Evolutionary conservation across 345 rosid genomes (phyloP), one percentile per base, ranked within the genome.

Genomic region (Euphorbia peplus): DNA sequence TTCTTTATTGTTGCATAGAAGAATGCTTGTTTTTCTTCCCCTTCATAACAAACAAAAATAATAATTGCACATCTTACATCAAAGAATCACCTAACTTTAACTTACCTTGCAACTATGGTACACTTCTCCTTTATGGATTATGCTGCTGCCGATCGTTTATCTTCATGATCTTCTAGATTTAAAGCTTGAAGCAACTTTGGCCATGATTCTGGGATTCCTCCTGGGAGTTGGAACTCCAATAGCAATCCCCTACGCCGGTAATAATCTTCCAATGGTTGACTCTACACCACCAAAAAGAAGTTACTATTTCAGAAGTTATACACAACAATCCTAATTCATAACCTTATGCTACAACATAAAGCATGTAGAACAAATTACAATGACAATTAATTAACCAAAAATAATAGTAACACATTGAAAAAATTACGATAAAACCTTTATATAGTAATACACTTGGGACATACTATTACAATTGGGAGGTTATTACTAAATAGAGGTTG

Each of bases 131-230:
- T 9, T 1, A 16, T 63, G 52, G 21, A 59, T 83, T 80, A 91
- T 15, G 93, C 97, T 42, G 86, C 83, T 41, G 85, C 97, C 19
- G 91, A 88, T 63, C 71, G 74, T 73, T 87, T 84, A 57, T 84
- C 78, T 19, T 81, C 82, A 19, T 71, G 83, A 65, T 88, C 80
- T 69, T 85, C 96, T 54, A 95, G 83, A 72, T 91, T 84, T 78
- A 95, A 81, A 57, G 97, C 99, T 68, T 72, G 83, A 75, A 95
- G 99, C 71, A 95, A 84, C 81, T 80, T 90, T 19, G 96, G 92
- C 99, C 99, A 95, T 1, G 99, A 91, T 77, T 95, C 92, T 8
- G 95, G 93, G 76, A 95, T 95, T 73, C 99, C 98, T 39, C 99
- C 99, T 0, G 99, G 99, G 64, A 95, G 93, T 64, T 91, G 83